phyloP scores from a whole-genome alignment of 129 eudicot genomes.

The Gnaphalium uliginosum region DNA sequence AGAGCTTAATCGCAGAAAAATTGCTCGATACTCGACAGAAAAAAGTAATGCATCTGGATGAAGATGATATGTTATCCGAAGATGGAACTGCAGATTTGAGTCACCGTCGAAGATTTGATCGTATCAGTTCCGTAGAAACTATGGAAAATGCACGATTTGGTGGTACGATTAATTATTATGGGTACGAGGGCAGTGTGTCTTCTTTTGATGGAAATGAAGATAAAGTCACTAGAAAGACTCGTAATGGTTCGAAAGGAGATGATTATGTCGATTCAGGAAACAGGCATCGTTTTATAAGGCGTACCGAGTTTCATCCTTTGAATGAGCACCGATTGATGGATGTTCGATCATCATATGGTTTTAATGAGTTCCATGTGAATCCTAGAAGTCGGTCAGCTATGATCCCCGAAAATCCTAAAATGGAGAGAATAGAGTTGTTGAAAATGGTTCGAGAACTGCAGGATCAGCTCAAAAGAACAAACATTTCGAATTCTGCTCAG shows the following conservation, averaged over 20 bases:
- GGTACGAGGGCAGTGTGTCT: constrained; percentile 66
- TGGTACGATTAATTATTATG: constrained; percentile 37
- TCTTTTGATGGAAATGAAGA: constrained; percentile 64
- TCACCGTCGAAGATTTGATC: constrained; percentile 34
- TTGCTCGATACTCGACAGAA: constrained; percentile 24
- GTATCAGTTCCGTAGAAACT: constrained; percentile 42
- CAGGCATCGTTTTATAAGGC: constrained; percentile 34
- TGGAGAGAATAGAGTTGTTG: constrained; percentile 53
- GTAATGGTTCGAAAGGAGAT: constrained; percentile 23
- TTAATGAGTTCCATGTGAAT: constrained; percentile 29
- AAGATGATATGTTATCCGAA: constrained; percentile 38
- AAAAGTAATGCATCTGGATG: constrained; percentile 21
- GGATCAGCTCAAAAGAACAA: constrained; percentile 61
- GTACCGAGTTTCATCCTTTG: constrained; percentile 27
- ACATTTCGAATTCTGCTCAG: constrained; percentile 31
- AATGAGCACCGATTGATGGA: constrained; percentile 31
- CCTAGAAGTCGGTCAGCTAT: constrained; percentile 31
- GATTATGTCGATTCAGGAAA: constrained; percentile 26
- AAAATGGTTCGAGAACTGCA: constrained; percentile 66
- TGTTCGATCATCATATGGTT: constrained; percentile 29
- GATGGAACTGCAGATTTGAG: constrained; percentile 27
- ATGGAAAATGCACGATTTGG: constrained; percentile 35
- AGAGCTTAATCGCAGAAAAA: constrained; percentile 39
- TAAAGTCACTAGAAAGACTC: constrained; percentile 39
- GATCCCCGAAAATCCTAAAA: constrained; percentile 36